These are phyloP conservation scores for Boletus hoseneyae DNA, from an alignment of 1,284 basidiomycete species.

Conservation along the genomic window DNA sequence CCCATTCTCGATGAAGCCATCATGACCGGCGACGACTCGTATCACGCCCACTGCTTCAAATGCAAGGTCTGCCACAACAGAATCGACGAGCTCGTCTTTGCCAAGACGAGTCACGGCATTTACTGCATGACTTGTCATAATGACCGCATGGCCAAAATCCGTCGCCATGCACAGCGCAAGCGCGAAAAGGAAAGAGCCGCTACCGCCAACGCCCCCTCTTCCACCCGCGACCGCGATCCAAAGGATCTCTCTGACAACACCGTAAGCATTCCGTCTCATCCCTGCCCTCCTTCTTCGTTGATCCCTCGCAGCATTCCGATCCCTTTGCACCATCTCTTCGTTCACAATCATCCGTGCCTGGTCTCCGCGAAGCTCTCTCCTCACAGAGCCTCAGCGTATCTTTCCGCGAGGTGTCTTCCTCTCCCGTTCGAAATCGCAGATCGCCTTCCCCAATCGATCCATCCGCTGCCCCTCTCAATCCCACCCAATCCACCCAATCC, in stretches of 20 bases:
- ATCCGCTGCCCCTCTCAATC: neutral
- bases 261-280: slow-evolving; percentile 31
- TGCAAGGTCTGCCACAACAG: slow-evolving; percentile 92
- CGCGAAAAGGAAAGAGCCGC: slow-evolving; percentile 46
- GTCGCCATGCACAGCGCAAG: slow-evolving; percentile 83
- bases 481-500: neutral
- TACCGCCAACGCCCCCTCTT: slow-evolving; percentile 41
- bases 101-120: slow-evolving; percentile 97
- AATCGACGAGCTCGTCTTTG: slow-evolving; percentile 98
- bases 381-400: slow-evolving; percentile 21
- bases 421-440: slow-evolving; percentile 7
- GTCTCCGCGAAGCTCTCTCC: slow-evolving; percentile 29
- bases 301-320: slow-evolving; percentile 13
- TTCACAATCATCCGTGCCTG: slow-evolving; percentile 19
- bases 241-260: slow-evolving; percentile 36
- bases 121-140: slow-evolving; percentile 99
- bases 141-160: slow-evolving; percentile 89
- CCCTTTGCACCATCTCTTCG: slow-evolving; percentile 17
- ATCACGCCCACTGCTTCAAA: slow-evolving; percentile 98
- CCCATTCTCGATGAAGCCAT: slow-evolving; percentile 97
- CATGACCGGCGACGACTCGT: slow-evolving; percentile 98
- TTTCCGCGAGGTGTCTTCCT: slow-evolving; percentile 4
- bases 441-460: slow-evolving; percentile 17
- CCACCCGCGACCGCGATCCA: slow-evolving; percentile 42
- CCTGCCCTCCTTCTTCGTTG: neutral